phyloP scores from a whole-genome alignment of 805 yeast species.

The Starmera caribaea region DNA sequence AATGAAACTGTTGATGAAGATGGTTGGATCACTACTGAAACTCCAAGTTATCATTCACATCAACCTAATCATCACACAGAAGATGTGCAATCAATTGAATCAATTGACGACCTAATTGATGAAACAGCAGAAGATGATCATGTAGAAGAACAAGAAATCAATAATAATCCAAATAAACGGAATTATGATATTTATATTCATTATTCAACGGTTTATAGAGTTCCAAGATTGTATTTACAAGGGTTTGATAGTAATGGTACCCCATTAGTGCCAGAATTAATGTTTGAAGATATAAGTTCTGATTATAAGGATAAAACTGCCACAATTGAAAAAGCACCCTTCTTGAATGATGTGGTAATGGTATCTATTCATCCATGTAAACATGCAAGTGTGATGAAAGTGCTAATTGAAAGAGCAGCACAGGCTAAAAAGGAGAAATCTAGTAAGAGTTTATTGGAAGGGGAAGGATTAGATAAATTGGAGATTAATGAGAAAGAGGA shows the following conservation, averaged over 20 bases:
- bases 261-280: slow-evolving; percentile 77
- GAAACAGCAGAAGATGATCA: slow-evolving; percentile 31
- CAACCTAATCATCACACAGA: not conserved
- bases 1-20: slow-evolving; percentile 35
- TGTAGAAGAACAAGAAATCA: slow-evolving; percentile 20
- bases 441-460: slow-evolving; percentile 9
- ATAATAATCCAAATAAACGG: slow-evolving; percentile 34
- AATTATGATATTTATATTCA: slow-evolving; percentile 85
- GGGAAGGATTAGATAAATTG: slow-evolving; percentile 2
- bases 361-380: slow-evolving; percentile 95
- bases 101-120: slow-evolving; percentile 37
- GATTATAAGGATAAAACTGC: slow-evolving; percentile 95
- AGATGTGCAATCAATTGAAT: slow-evolving; percentile 23
- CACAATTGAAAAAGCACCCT: slow-evolving; percentile 89
- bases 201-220: slow-evolving; percentile 90
- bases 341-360: slow-evolving; percentile 56
- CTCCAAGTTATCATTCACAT: slow-evolving; percentile 14
- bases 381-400: slow-evolving; percentile 91
- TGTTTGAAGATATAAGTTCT: slow-evolving; percentile 90
- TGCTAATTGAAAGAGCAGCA: slow-evolving; percentile 67
- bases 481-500: slow-evolving; percentile 21
- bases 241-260: slow-evolving; percentile 80
- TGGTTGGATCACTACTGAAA: slow-evolving; percentile 41
- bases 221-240: slow-evolving; percentile 86
- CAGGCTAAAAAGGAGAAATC: slow-evolving; percentile 29